phyloP scores from a whole-genome alignment of 176 grass and related monocot genomes.

The Oryza glaberrima region DNA sequence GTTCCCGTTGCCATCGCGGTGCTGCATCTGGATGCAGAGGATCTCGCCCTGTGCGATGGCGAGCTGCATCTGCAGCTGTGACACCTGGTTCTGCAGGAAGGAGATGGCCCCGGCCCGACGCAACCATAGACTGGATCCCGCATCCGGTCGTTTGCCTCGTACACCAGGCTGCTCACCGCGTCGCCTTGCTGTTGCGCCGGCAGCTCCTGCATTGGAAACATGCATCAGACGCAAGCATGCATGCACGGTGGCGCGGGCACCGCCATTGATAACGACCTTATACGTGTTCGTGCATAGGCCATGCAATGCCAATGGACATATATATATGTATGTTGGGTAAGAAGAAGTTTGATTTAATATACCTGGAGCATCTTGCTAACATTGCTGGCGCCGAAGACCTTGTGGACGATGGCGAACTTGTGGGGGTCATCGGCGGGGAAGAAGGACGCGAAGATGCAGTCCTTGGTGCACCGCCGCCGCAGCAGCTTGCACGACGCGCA shows the following conservation, averaged over 20 bases:
- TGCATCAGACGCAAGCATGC: background rate
- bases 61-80: slow-evolving; percentile 96
- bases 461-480: slow-evolving; percentile 78
- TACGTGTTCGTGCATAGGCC: background rate
- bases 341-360: no score
- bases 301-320: no score
- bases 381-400: slow-evolving; percentile 93
- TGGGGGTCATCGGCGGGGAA: slow-evolving; percentile 88
- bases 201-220: slow-evolving; percentile 53
- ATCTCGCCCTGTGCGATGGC: slow-evolving; percentile 86
- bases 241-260: no score
- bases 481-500: slow-evolving; percentile 95
- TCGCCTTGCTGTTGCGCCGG: slow-evolving; percentile 75
- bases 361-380: slow-evolving; percentile 94
- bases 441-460: slow-evolving; percentile 94
- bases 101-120: slow-evolving; percentile 77
- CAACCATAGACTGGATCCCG: slow-evolving; percentile 91
- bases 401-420: slow-evolving; percentile 96
- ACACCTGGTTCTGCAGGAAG: slow-evolving; percentile 88
- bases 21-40: slow-evolving; percentile 93
- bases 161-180: slow-evolving; percentile 92
- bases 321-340: no score
- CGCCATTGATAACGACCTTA: background rate
- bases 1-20: background rate
- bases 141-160: slow-evolving; percentile 85